Evolutionary conservation across 2,329 filamentous ascomycete species (phyloP), one percentile per base, ranked within the genome.

Genomic region (Beauveria australis): DNA sequence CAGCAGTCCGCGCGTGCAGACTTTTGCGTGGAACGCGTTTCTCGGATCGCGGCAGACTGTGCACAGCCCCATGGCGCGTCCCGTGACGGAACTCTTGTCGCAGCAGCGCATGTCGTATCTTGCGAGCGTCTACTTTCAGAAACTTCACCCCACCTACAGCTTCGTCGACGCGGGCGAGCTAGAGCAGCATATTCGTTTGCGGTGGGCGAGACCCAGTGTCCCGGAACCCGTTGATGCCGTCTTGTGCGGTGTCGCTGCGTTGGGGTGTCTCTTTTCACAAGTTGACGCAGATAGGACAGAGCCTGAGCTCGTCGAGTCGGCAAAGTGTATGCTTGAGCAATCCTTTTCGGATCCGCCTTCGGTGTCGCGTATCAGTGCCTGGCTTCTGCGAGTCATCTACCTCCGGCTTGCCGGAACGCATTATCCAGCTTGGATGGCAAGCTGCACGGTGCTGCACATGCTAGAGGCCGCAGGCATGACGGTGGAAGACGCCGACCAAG

Each of bases 401-500:
- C 70, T 85, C 9, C 75, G 83, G 12, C 75, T 80, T 52, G 81
- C 81, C 0, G 78, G 76, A 2, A 76, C 79, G 2, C 81, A 81
- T 1, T 79, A 85, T 61, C 74, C 76, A 0, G 75, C 79, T 3
- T 84, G 81, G 82, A 80, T 84, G 71, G 80, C 82, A 0, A 83
- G 79, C 63, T 83, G 78, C 62, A 79, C 76, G 1, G 69, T 82
- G 22, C 82, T 85, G 79, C 83, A 85, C 64, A 74, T 84, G 54
- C 72, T 82, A 2, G 83, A 85, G 65, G 80, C 82, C 3, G 77
- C 79, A 1, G 77, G 78, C 0, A 61, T 82, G 2, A 77, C 81
- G 24, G 70, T 70, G 4, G 78, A 80, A 60, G 67, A 68, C 1
- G 66, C 66, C 0, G 58, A 62, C 3, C 67, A 69, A 14, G 67